Conservation (phyloP, 1,284 basidiomycete genomes). For the Macrocybe sp. region DNA sequence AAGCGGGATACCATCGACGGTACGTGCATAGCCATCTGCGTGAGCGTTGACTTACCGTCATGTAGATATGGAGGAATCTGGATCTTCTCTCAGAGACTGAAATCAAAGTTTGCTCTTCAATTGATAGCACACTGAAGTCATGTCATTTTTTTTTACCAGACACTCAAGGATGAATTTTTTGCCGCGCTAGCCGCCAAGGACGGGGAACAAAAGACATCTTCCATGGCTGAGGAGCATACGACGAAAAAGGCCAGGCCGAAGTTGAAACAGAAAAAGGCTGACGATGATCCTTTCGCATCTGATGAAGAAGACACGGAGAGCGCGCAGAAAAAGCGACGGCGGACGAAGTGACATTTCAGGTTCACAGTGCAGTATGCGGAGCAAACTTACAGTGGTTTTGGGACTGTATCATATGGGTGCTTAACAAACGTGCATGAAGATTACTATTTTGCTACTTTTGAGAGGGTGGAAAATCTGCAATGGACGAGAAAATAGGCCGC, state of each 20-base stretch:
- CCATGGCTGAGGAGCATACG: constrained; percentile 5
- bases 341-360: too few species aligned
- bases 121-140: not conserved
- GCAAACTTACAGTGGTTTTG: constrained; percentile 2
- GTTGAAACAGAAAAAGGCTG: constrained; percentile 25
- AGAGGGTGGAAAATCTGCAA: too few species aligned
- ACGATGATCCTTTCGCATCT: constrained; percentile 26
- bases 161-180: constrained; percentile 55
- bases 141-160: constrained; percentile 28
- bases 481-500: too few species aligned
- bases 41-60: not conserved
- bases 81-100: constrained; percentile 54
- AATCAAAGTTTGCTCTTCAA: constrained; percentile 42
- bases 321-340: constrained; percentile 11
- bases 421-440: too few species aligned
- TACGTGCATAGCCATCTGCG: constrained; percentile 19
- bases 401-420: too few species aligned
- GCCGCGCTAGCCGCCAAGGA: constrained; percentile 30
- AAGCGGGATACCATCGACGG: constrained; percentile 66
- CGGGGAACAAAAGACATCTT: not conserved
- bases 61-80: constrained; percentile 62
- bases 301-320: constrained; percentile 20
- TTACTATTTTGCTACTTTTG: too few species aligned
- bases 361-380: too few species aligned
- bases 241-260: constrained; percentile 38